phyloP scores from a whole-genome alignment of 164 flowering plant species.

The Malania oleifera region DNA sequence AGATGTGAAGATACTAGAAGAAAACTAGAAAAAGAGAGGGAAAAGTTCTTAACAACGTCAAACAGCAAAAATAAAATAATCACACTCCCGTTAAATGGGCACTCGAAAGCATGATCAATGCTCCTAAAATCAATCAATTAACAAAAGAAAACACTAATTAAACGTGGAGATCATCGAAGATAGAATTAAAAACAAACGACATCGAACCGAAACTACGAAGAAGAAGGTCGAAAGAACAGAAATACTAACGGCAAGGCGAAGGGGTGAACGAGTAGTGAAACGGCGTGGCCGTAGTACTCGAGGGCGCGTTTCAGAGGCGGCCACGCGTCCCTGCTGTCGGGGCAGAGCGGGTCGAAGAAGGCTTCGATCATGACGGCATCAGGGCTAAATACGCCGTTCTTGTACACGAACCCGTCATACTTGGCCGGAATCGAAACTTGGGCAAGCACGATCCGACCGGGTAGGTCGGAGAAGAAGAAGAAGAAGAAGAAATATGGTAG shows the following conservation, averaged over 20 bases:
- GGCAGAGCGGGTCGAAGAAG: conserved; percentile 82
- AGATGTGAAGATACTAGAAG: no score
- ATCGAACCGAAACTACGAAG: no score
- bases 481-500: background rate
- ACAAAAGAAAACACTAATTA: no score
- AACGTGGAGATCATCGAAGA: no score
- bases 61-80: no score
- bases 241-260: conserved; percentile 71
- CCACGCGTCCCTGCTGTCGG: conserved; percentile 85
- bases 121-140: no score
- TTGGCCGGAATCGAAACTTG: conserved; percentile 42
- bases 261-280: conserved; percentile 58
- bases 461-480: background rate
- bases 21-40: no score
- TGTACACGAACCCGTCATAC: conserved; percentile 74
- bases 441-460: conserved; percentile 4
- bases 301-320: conserved; percentile 60
- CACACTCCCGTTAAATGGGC: no score
- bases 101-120: no score
- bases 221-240: no score
- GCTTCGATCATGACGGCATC: conserved; percentile 62
- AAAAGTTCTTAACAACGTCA: no score
- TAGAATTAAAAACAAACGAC: no score
- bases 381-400: conserved; percentile 6
- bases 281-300: conserved; percentile 41